Evolutionary conservation across 1,284 basidiomycete genomes (phyloP), one percentile per base, ranked within the genome.

Genomic region (Apiotrichum laibachii): DNA sequence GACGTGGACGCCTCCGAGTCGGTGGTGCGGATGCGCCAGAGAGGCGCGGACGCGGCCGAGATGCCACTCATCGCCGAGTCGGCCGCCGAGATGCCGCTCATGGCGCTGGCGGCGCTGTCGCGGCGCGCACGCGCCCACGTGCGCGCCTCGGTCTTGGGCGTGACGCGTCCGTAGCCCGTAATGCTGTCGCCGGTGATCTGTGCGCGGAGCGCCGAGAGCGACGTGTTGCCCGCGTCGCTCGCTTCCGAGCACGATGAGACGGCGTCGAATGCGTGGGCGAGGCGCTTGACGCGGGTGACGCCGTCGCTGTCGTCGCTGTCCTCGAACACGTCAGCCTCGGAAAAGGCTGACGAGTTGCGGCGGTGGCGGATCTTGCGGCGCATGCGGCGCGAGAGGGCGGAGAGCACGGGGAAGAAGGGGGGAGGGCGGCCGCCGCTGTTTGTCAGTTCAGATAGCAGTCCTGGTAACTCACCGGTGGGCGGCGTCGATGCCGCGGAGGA

Each of bases 351-450:
- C 16, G 57, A 62, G 44, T 55, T n/a, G 57, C 60, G 50, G 49
- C 45, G 49, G 56, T 57, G 33, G 39, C 60, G 33, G 49, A 47
- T 16, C 22, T 66, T 57, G 0, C 75, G 67, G 18, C 72, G 68
- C 2, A 77, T 64, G 33, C 67, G 64, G 19, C 73, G 68, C 6
- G 73, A 72, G 49, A 74, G 63, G 10, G 70, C 57, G 45, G 63
- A 57, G 0, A 77, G 65, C 1, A 75, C 65, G 0, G 73, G 72
- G 0, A 77, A 57, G 64, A 77, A 77, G 1, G 75, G 75, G 2
- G 75, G 75, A 3, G 70, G 70, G 4, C 69, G 63, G 12, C 67
- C 19, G 10, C 59, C 62, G 52, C n/a, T 64, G 35, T 16, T 19
- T 56, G 18, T 18, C 2, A 34, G 19, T n/a, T 15, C 22, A 19